Evolutionary conservation across 78 protist genomes (phyloP).

Genomic region (Dictyostelium citrinum): DNA sequence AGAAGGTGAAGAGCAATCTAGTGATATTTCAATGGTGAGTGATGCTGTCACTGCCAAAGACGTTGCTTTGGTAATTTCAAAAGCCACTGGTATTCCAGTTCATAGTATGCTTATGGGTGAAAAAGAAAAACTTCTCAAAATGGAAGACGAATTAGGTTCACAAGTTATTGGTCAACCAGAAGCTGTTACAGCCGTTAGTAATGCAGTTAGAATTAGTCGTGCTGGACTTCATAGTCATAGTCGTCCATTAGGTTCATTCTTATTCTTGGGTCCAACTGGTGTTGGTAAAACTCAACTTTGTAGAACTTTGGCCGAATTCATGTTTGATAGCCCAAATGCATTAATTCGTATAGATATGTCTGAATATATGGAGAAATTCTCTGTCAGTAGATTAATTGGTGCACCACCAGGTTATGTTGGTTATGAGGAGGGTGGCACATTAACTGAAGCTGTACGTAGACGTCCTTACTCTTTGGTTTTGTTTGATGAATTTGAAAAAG

Average conservation of each 20-base stretch:
- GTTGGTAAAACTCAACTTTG: conserved; percentile 96
- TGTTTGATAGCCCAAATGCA: conserved; percentile 93
- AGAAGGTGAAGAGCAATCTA: conserved; percentile 24
- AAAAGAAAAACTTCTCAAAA: conserved; percentile 87
- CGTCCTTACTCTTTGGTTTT: conserved; percentile 96
- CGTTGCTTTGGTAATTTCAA: conserved; percentile 89
- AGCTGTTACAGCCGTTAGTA: conserved; percentile 96
- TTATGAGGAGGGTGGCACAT: conserved; percentile 98
- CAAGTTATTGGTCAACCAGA: conserved; percentile 97
- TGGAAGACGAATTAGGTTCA: conserved; percentile 82
- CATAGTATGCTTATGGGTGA: conserved; percentile 82
- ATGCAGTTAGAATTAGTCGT: conserved; percentile 93
- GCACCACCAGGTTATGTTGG: conserved; percentile 99
- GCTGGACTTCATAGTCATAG: conserved; percentile 93
- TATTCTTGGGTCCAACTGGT: conserved; percentile 95
- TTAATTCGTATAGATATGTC: conserved; percentile 98
- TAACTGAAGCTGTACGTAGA: conserved; percentile 98
- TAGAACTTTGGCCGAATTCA: conserved; percentile 93
- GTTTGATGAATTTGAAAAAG: conserved; percentile 85
- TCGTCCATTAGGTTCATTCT: conserved; percentile 96
- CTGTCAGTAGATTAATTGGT: conserved; percentile 98
- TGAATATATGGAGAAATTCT: conserved; percentile 97
- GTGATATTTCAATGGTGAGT: conserved; percentile 56
- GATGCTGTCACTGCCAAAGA: conserved; percentile 86
- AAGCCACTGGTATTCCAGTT: conserved; percentile 98